phyloP scores from a whole-genome alignment of 768 basidiomycete species.

The Amanita pallidorosea region DNA sequence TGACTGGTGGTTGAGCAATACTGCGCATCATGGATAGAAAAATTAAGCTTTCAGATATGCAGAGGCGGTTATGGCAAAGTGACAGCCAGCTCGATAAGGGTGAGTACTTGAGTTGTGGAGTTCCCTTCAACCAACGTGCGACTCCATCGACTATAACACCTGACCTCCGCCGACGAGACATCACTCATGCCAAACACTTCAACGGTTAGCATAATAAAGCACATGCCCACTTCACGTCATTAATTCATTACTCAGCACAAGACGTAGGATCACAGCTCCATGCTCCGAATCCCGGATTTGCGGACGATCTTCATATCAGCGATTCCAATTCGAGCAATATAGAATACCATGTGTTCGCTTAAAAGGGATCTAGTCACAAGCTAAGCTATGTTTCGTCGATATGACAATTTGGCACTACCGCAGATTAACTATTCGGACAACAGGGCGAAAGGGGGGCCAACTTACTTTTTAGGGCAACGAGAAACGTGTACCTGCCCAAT shows the following conservation, averaged over 20 bases:
- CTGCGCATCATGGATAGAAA: not conserved
- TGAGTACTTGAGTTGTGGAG: not conserved
- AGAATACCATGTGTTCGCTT: not conserved
- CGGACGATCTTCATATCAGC: not conserved
- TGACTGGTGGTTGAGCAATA: not conserved
- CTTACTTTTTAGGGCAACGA: not conserved
- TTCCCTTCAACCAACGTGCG: not conserved
- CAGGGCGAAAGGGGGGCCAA: not conserved
- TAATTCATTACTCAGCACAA: not conserved
- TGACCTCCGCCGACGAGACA: not conserved
- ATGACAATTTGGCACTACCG: not conserved
- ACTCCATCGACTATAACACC: not conserved
- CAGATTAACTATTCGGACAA: not conserved
- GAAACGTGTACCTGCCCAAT: not conserved
- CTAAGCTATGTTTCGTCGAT: not conserved
- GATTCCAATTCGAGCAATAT: not conserved
- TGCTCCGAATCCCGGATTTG: not conserved
- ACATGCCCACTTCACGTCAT: not conserved
- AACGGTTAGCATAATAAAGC: not conserved
- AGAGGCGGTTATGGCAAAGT: not conserved
- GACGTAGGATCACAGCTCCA: no score
- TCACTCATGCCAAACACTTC: not conserved
- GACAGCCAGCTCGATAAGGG: not conserved
- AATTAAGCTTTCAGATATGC: not conserved
- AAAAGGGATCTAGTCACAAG: not conserved